Base-by-base conservation (phyloP, 2,329 filamentous ascomycete species). In the Pseudogymnoascus sp. region DNA sequence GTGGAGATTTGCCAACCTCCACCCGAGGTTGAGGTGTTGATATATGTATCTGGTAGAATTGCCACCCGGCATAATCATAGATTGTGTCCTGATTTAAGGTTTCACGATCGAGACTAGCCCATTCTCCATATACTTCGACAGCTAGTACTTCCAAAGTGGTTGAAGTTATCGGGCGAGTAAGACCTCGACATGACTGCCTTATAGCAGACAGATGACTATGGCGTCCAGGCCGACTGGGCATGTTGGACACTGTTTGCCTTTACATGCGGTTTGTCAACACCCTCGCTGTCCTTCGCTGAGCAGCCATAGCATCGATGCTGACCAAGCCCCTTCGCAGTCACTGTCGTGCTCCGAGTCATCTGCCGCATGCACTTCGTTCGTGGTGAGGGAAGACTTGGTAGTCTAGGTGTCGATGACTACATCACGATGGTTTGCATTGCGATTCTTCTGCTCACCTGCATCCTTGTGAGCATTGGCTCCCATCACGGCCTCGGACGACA, bases 391-490 rank as follows among this genome's bases (percentile, higher is more conserved):
- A 53, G 44, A 16, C 40, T 62, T 11, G 44, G 61, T 25, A 59
- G 11, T 10, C 42, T 62, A 23, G 72, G 71, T 18, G 59, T 70
- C 12, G 73, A 74, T 59, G 73, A 74, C 62, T 69, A 69, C 56
- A 73, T 73, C 59, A 74, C 72, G 1, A 38, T 71, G 21, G 61
- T 66, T 50, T 74, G 72, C 60, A 66, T 73, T 16, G 23, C 67
- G 5, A 66, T 74, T 53, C 69, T 72, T 61, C 63, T 73, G 12
- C 64, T 67, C 2, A 70, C 71, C n/a, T 72, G 69, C 64, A 66
- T 72, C 62, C 66, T 74, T 21, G 56, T 73, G 50, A 72, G 69
- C 23, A 65, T 72, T 31, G 69, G 67, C 18, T 66, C 68, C 12
- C 62, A 65, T 8, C 65, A 69, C 18, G 73, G 73, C 10, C 67